phyloP scores from a whole-genome alignment of 768 basidiomycete genomes.

The Pleurotus pulmonarius region DNA sequence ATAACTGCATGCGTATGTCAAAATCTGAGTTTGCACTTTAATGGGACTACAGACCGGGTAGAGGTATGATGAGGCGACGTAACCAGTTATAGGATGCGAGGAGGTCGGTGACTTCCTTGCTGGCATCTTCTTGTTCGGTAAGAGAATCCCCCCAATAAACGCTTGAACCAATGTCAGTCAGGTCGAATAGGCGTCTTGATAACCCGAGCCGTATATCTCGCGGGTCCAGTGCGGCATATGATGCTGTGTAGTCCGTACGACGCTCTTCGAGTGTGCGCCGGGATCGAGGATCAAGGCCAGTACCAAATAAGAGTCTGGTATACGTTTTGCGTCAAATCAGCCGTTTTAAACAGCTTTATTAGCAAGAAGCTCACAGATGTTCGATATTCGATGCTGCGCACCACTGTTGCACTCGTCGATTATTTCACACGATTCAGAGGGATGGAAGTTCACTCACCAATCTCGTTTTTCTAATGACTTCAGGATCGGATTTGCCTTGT shows the following conservation, averaged over 20 bases:
- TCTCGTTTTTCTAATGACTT: not conserved
- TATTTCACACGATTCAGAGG: too few relatives aligned
- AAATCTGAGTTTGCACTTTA: not conserved
- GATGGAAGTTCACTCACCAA: too few relatives aligned
- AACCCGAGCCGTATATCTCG: slow-evolving; percentile 36
- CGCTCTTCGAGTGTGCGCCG: slow-evolving; percentile 17
- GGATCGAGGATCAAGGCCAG: slow-evolving; percentile 35
- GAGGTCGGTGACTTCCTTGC: slow-evolving; percentile 27
- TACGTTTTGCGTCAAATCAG: slow-evolving; percentile 4
- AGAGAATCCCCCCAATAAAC: slow-evolving; percentile 22
- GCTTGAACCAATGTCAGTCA: slow-evolving; percentile 25
- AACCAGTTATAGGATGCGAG: slow-evolving; percentile 30
- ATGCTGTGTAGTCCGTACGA: not conserved
- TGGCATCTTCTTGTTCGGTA: slow-evolving; percentile 26
- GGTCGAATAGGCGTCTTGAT: slow-evolving; percentile 28
- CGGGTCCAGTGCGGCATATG: slow-evolving; percentile 9
- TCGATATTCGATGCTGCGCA: slow-evolving; percentile 16
- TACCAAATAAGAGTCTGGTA: slow-evolving; percentile 36
- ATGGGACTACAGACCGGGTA: slow-evolving; percentile 26
- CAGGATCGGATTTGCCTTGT: not conserved
- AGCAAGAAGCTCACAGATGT: slow-evolving; percentile 27
- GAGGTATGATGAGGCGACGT: slow-evolving; percentile 30
- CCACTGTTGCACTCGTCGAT: too few relatives aligned
- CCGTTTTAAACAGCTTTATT: not conserved
- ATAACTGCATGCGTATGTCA: slow-evolving; percentile 32